Percentiles rank a stretch among this genome's conserved stretches.
These are phyloP conservation scores for Kuraishia molischiana DNA, from an alignment of 805 yeast genomes.

Conservation along the genomic window DNA sequence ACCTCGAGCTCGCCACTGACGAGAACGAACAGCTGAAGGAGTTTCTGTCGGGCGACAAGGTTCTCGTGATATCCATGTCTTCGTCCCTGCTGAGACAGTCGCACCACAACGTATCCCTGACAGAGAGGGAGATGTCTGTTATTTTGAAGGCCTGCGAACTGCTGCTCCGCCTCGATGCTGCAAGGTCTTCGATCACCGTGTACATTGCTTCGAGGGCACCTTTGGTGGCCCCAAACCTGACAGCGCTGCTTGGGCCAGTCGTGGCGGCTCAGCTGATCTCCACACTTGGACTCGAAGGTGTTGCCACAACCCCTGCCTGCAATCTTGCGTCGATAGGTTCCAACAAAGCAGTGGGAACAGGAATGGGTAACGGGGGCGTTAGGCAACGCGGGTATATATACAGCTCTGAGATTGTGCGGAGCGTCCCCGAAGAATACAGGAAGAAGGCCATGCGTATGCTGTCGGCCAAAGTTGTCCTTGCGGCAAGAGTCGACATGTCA, in stretches of 20 bases:
- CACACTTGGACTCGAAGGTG: constrained; percentile 56
- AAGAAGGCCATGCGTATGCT: constrained; percentile 69
- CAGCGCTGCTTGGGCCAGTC: constrained; percentile 60
- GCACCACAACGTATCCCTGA: constrained; percentile 8
- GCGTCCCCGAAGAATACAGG: constrained; percentile 46
- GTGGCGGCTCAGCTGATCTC: constrained; percentile 69
- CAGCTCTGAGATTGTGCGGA: constrained; percentile 47
- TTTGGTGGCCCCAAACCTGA: constrained; percentile 69
- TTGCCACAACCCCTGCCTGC: constrained; percentile 71
- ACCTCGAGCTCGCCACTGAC: constrained; percentile 7
- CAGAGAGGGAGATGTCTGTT: constrained; percentile 21
- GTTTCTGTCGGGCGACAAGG: constrained; percentile 51
- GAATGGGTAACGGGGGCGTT: constrained; percentile 33
- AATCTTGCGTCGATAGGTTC: constrained; percentile 75
- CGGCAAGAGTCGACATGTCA: constrained; percentile 67
- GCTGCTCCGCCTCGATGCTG: constrained; percentile 32
- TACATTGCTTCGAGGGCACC: constrained; percentile 50
- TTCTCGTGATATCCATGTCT: constrained; percentile 67
- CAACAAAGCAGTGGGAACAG: constrained; percentile 26
- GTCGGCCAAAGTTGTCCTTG: constrained; percentile 70
- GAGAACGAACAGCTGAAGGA: constrained; percentile 25
- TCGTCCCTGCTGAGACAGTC: constrained; percentile 27
- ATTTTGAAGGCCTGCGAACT: constrained; percentile 37
- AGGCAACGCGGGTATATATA: constrained; percentile 65
- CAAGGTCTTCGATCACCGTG: constrained; percentile 32